phyloP scores from a whole-genome alignment of 495 filamentous ascomycete species.

The Chaetomium cochliodes region DNA sequence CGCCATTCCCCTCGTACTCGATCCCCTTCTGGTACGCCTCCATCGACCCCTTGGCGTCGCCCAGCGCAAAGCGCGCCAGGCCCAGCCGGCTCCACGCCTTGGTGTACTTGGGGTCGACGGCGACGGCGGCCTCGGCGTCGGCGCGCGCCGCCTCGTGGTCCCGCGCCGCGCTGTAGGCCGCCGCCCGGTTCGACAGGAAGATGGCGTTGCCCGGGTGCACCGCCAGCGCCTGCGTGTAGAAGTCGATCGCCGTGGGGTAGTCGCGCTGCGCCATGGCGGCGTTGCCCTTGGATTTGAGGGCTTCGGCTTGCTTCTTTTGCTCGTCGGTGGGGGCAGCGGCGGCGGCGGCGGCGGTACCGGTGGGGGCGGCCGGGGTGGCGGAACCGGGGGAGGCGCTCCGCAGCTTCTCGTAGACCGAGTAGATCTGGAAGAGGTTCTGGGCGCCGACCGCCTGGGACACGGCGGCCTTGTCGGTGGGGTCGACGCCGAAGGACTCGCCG shows the following conservation, averaged over 20 bases:
- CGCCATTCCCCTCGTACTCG: slow-evolving; percentile 88
- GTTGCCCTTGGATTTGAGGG: slow-evolving; percentile 88
- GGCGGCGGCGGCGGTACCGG: slow-evolving; percentile 27
- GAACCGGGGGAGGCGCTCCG: slow-evolving; percentile 48
- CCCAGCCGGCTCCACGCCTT: slow-evolving; percentile 95
- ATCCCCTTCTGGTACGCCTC: slow-evolving; percentile 94
- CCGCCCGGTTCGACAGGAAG: slow-evolving; percentile 96
- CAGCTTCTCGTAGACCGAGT: slow-evolving; percentile 92
- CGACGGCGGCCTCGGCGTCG: slow-evolving; percentile 86
- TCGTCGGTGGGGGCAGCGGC: slow-evolving; percentile 45
- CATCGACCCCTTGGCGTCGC: slow-evolving; percentile 85
- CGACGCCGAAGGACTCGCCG: slow-evolving; percentile 88
- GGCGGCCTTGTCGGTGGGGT: slow-evolving; percentile 72
- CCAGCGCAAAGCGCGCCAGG: slow-evolving; percentile 83
- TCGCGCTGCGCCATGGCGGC: slow-evolving; percentile 90
- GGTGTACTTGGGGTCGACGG: slow-evolving; percentile 85
- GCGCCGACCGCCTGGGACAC: slow-evolving; percentile 73
- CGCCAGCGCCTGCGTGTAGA: slow-evolving; percentile 80
- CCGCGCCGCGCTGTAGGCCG: slow-evolving; percentile 76
- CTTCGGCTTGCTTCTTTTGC: slow-evolving; percentile 74
- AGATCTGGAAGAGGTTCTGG: slow-evolving; percentile 86
- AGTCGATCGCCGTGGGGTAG: slow-evolving; percentile 73
- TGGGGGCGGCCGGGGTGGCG: slow-evolving; percentile 28
- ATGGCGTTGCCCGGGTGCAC: slow-evolving; percentile 85
- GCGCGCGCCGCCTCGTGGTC: slow-evolving; percentile 76